phyloP scores from a whole-genome alignment of 768 basidiomycete species.

The Lentinula boryana region DNA sequence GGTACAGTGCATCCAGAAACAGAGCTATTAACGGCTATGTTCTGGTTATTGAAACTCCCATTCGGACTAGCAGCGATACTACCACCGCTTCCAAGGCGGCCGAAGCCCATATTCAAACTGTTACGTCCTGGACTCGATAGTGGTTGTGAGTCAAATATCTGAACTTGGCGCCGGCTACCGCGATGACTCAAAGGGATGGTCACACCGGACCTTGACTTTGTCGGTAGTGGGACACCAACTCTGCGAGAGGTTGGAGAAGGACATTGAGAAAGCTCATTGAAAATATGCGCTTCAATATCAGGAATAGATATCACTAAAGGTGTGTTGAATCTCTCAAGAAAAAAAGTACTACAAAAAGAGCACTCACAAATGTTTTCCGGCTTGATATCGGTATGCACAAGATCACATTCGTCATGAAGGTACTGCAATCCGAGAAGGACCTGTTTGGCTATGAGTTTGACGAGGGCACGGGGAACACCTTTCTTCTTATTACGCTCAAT shows the following conservation, averaged over 20 bases:
- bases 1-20: conserved; percentile 20
- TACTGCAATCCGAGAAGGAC: conserved; percentile 86
- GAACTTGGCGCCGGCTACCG: conserved; percentile 56
- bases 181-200: conserved; percentile 52
- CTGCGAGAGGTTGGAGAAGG: conserved; percentile 73
- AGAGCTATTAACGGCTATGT: background rate
- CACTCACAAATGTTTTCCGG: conserved; percentile 90
- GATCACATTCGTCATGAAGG: conserved; percentile 86
- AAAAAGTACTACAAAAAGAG: conserved; percentile 18
- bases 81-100: conserved; percentile 10
- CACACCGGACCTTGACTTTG: conserved; percentile 55
- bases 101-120: conserved; percentile 20
- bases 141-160: conserved; percentile 82
- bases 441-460: conserved; percentile 83
- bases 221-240: conserved; percentile 72
- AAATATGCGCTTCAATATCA: conserved; percentile 71
- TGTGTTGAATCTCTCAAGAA: conserved; percentile 15
- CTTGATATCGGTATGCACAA: conserved; percentile 92
- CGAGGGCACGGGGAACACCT: conserved; percentile 75
- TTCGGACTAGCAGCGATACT: conserved; percentile 18
- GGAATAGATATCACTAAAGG: conserved; percentile 75
- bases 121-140: conserved; percentile 50
- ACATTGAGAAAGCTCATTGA: conserved; percentile 58
- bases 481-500: conserved; percentile 77
- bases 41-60: conserved; percentile 26